Base-by-base conservation (phyloP, 345 rosid species). In the Salix viminalis region DNA sequence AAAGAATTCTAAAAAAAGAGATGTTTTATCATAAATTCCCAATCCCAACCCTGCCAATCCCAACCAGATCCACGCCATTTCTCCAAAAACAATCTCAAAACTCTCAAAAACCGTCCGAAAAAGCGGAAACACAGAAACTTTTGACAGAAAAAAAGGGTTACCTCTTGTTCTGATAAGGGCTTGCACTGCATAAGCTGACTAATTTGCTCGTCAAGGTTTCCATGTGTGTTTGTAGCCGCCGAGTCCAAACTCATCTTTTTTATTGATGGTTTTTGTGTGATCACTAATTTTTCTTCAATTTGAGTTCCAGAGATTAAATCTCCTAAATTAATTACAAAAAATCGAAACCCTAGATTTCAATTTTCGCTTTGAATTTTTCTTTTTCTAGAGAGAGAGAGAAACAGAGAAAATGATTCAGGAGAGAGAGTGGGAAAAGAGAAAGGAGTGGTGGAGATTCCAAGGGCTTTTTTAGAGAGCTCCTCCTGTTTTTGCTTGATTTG, bases 141-240 rank as follows among this genome's bases (percentile, higher is more conserved):
- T 36, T 26, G 28, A 64, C n/a, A 56, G 6, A 14, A n/a, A 60
- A 7, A 52, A 14, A 37, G 34, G 30, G 28, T 64, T 70, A 85
- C 89, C 86, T 87, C 88, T 73, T 83, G 87, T 65, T 88, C 89
- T 6, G 89, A 86, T 28, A 88, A 80, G 65, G 91, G 91, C 76
- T 84, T 88, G 89, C 91, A 88, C 87, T 88, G 89, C 86, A 86
- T 85, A 52, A 88, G 88, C 84, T 86, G 89, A 46, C 73, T 39
- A 82, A 88, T 88, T 84, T 88, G 87, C 79, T 88, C 88, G 68
- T 88, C 89, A 37, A 88, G 86, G 70, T 77, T 85, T 24, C 89
- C 90, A 79, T 84, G 83, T 4, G 87, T 60, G 80, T 81, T 82
- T 69, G 90, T 58, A 71, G 81, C 81, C 67, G 76, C 80, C 72